These are phyloP conservation scores for Plectosphaerella cucumerina DNA, from an alignment of 2,329 filamentous ascomycete species.

Conservation along the genomic window DNA sequence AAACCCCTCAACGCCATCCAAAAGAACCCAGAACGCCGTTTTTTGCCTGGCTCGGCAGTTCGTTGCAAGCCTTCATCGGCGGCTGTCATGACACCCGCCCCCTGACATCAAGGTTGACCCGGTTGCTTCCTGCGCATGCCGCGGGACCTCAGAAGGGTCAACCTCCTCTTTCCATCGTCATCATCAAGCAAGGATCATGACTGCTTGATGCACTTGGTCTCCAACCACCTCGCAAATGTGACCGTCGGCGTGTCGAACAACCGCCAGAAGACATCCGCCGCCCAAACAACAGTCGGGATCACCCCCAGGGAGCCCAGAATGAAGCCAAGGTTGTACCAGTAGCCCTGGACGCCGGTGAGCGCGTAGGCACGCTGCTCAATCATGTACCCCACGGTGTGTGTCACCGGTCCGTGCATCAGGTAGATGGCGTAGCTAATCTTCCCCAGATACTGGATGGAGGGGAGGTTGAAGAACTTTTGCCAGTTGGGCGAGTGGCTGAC, in stretches of 20 bases:
- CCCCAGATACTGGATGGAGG: slow-evolving; percentile 52
- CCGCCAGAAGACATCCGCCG: slow-evolving; percentile 53
- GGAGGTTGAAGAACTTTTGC: slow-evolving; percentile 46
- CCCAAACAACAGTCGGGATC: slow-evolving; percentile 49
- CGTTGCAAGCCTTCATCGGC: too few relatives aligned
- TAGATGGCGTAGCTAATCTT: slow-evolving; percentile 59
- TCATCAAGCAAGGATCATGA: not conserved
- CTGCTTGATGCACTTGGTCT: slow-evolving; percentile 34
- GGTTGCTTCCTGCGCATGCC: too few relatives aligned
- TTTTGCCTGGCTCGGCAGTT: too few relatives aligned
- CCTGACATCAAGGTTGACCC: too few relatives aligned
- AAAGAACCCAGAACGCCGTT: too few relatives aligned
- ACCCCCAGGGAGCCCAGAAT: slow-evolving; percentile 41
- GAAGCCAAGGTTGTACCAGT: slow-evolving; percentile 42
- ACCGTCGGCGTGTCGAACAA: slow-evolving; percentile 52
- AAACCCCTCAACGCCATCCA: too few relatives aligned
- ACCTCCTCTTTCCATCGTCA: too few relatives aligned
- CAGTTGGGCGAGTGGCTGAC: slow-evolving; percentile 41
- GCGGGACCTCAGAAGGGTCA: too few relatives aligned
- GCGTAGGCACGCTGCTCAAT: slow-evolving; percentile 44
- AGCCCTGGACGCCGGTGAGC: slow-evolving; percentile 41
- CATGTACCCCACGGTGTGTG: slow-evolving; percentile 49
- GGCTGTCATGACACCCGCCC: too few relatives aligned
- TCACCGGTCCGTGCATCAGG: slow-evolving; percentile 54
- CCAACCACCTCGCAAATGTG: slow-evolving; percentile 52